phyloP scores from a whole-genome alignment of 257 asterid genomes.

The Haberlea rhodopensis region DNA sequence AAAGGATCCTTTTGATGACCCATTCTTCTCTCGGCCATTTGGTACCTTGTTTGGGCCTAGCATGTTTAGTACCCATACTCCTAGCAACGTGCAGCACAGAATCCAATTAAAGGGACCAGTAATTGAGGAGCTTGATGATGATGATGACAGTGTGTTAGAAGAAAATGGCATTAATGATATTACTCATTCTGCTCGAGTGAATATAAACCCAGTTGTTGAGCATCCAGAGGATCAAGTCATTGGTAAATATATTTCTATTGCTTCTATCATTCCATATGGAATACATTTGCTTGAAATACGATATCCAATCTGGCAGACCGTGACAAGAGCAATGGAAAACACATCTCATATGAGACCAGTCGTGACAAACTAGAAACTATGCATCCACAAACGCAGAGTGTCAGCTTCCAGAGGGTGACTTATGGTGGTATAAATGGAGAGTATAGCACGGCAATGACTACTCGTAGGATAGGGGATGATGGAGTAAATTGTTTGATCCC shows the following conservation, averaged over 20 bases:
- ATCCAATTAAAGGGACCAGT: conserved; percentile 38
- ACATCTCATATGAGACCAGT: conserved; percentile 17
- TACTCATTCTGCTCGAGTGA: conserved; percentile 28
- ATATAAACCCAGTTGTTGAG: conserved; percentile 62
- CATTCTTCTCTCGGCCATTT: conserved; percentile 53
- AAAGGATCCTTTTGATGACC: conserved; percentile 66
- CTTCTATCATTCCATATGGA: not conserved
- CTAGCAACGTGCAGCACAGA: conserved; percentile 25
- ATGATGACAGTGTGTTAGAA: conserved; percentile 33
- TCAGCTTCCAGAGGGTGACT: conserved; percentile 64
- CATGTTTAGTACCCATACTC: conserved; percentile 25
- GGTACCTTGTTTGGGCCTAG: conserved; percentile 34
- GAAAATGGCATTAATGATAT: conserved; percentile 24
- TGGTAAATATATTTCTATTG: conserved; percentile 36
- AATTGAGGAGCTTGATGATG: conserved; percentile 62
- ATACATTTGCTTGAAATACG: not conserved
- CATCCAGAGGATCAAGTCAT: conserved; percentile 71
- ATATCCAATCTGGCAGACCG: conserved; percentile 31
- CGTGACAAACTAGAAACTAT: conserved; percentile 27
- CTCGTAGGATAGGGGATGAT: conserved; percentile 52
- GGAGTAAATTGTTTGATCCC: conserved; percentile 49
- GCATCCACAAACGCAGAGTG: conserved; percentile 29
- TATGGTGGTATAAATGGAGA: conserved; percentile 79
- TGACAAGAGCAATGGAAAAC: conserved; percentile 28
- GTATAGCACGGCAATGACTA: conserved; percentile 61